Evolutionary conservation across 441 rosid species (phyloP), one percentile per base, ranked within the genome.

Genomic region (Pelargonium citronellum): DNA sequence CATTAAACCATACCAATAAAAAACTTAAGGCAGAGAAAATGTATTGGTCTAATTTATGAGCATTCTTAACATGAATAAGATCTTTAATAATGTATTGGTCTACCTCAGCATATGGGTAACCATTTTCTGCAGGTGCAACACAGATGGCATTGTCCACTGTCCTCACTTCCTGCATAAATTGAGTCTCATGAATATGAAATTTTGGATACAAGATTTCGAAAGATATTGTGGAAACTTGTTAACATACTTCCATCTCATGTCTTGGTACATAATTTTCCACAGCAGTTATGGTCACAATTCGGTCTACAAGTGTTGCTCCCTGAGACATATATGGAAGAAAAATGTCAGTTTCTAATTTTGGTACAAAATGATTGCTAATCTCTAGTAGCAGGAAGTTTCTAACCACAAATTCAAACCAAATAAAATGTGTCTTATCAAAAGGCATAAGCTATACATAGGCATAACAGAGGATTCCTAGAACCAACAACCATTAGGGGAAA

Each of bases 231-330:
- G 66, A 73, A 24, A 51, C 3, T 34, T 37, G 69, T 64, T 3
- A 61, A 69, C 73, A 55, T 82, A 83, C 89, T 83, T 78, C 80
- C 67, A 77, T 71, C 65, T 78, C 80, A 47, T 19, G 71, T 37
- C 78, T 74, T 12, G 84, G 85, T 66, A 75, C 81, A 77, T 87
- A 85, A 78, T 84, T 74, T 62, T 85, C 84, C 2, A 82, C 91
- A 2, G 68, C 72, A 69, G 69, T 80, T 69, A 89, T 84, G 7
- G 73, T 85, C 68, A 89, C 91, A 8, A 85, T 85, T 71, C 73
- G 79, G 80, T 89, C 94, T 16, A 89, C 83, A 53, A 89, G 81
- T 27, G 94, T 89, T 37, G 94, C 91, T 57, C 91, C 89, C 94
- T 89, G 76, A 66, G 74, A 62, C 24, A 53, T 17, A 17, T 4